These are phyloP conservation scores for Xylariaceae sp. DNA, from an alignment of 2,329 filamentous ascomycete species.

Conservation along the genomic window DNA sequence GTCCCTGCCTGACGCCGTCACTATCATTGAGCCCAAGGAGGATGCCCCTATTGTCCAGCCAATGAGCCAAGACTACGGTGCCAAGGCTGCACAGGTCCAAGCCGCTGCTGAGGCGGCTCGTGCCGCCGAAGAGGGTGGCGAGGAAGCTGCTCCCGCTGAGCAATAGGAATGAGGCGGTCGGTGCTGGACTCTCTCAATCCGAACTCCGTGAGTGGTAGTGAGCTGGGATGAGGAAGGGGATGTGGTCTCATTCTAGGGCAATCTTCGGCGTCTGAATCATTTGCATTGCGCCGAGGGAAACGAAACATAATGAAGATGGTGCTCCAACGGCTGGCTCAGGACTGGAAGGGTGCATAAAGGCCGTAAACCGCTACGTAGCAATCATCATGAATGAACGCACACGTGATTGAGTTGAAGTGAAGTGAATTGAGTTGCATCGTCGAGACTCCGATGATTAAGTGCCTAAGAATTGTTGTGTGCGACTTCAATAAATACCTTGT, in stretches of 20 bases:
- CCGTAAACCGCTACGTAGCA: conserved; percentile 17
- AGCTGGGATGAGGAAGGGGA: conserved; percentile 7
- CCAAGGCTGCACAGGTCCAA: conserved; percentile 70
- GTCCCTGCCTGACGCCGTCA: conserved; percentile 96
- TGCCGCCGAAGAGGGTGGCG: conserved; percentile 49
- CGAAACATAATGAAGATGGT: conserved; percentile 11
- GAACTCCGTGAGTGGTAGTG: conserved; percentile 5
- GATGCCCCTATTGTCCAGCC: conserved; percentile 93
- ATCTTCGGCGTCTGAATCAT: conserved; percentile 26
- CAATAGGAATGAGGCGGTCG: conserved; percentile 37
- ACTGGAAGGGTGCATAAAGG: conserved; percentile 10
- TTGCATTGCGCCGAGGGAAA: conserved; percentile 22
- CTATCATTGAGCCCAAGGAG: conserved; percentile 99
- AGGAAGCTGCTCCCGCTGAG: conserved; percentile 46
- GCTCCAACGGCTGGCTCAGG: conserved; percentile 16
- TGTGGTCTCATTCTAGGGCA: conserved; percentile 15
- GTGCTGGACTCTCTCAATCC: conserved; percentile 29
- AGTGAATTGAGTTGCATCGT: no score
- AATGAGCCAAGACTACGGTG: conserved; percentile 97
- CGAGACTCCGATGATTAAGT: no score
- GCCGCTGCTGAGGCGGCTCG: conserved; percentile 60
- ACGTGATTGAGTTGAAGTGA: no score
- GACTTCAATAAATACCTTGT: no score
- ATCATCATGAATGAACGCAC: conserved; percentile 10
- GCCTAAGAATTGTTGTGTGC: no score